phyloP scores from a whole-genome alignment of 2,329 filamentous ascomycete genomes.

The Emergomyces africanus region DNA sequence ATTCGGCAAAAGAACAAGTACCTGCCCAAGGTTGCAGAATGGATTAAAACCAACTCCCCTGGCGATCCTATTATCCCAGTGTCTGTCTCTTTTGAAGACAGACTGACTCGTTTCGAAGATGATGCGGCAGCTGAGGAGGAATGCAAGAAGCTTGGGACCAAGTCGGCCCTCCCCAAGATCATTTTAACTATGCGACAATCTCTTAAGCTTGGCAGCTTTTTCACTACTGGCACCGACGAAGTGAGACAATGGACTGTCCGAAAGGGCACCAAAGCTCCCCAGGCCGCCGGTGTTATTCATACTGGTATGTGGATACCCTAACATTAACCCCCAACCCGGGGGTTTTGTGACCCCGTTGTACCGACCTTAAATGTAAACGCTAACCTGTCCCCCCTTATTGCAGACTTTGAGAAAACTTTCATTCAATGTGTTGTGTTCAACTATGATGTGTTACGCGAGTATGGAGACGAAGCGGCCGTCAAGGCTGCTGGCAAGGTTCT shows the following conservation, averaged over 20 bases:
- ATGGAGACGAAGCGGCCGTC: slow-evolving; percentile 76
- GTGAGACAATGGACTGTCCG: slow-evolving; percentile 98
- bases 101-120: slow-evolving; percentile 65
- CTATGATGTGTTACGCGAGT: slow-evolving; percentile 65
- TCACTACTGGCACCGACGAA: slow-evolving; percentile 91
- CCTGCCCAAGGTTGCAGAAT: slow-evolving; percentile 81
- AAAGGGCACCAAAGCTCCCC: slow-evolving; percentile 91
- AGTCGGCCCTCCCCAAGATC: slow-evolving; percentile 84
- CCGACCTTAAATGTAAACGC: neutral
- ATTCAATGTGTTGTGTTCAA: slow-evolving; percentile 96
- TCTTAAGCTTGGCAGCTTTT: slow-evolving; percentile 86
- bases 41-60: slow-evolving; percentile 81
- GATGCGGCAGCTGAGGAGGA: slow-evolving; percentile 71
- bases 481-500: slow-evolving; percentile 93
- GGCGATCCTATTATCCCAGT: slow-evolving; percentile 89
- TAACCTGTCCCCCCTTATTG: neutral
- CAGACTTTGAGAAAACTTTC: slow-evolving; percentile 98
- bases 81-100: slow-evolving; percentile 86
- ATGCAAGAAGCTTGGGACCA: slow-evolving; percentile 74
- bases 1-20: slow-evolving; percentile 99
- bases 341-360: neutral
- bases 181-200: slow-evolving; percentile 86
- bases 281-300: slow-evolving; percentile 95
- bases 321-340: neutral
- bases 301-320: slow-evolving; percentile 33